phyloP scores from a whole-genome alignment of 495 filamentous ascomycete species.

The Neurospora africana region DNA sequence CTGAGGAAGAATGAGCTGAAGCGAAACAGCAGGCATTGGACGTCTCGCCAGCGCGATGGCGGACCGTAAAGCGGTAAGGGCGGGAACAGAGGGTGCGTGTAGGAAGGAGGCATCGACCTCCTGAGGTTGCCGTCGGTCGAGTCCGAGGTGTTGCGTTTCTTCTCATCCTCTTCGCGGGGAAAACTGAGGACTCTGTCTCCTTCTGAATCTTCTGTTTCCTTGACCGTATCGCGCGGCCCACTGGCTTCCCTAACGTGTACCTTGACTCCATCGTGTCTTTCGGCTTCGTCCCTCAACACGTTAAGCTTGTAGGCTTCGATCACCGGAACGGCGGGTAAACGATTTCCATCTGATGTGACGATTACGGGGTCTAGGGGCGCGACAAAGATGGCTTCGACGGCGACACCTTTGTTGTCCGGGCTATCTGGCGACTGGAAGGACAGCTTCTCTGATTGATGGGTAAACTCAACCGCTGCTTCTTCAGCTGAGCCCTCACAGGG shows the following conservation, averaged over 20 bases:
- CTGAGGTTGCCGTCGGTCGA: conserved; percentile 27
- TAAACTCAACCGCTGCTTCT: conserved; percentile 25
- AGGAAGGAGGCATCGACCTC: conserved; percentile 44
- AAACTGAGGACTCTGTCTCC: conserved; percentile 6
- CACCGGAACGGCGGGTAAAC: conserved; percentile 54
- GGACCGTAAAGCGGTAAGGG: conserved; percentile 77
- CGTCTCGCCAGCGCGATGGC: conserved; percentile 47
- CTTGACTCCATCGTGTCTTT: conserved; percentile 13
- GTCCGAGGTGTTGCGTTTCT: conserved; percentile 3
- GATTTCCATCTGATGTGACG: conserved; percentile 50
- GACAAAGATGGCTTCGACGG: conserved; percentile 55
- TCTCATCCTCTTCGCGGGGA: conserved; percentile 4
- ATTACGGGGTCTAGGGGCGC: conserved; percentile 64
- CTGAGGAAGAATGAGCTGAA: conserved; percentile 62
- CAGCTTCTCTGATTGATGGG: conserved; percentile 52
- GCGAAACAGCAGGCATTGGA: conserved; percentile 56
- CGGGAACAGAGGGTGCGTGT: conserved; percentile 79
- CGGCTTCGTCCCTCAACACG: conserved; percentile 41
- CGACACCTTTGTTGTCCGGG: conserved; percentile 28
- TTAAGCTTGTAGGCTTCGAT: conserved; percentile 60
- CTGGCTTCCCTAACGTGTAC: conserved; percentile 16
- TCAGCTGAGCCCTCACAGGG: conserved; percentile 1
- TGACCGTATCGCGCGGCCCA: conserved; percentile 4
- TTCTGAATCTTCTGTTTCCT: conserved; percentile 1
- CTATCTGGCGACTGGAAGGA: conserved; percentile 30